A percentile compares a stretch with the other conserved stretches of the same genome.
These are phyloP conservation scores for Takashimella koratensis DNA, from an alignment of 1,284 basidiomycete genomes.

Conservation along the genomic window DNA sequence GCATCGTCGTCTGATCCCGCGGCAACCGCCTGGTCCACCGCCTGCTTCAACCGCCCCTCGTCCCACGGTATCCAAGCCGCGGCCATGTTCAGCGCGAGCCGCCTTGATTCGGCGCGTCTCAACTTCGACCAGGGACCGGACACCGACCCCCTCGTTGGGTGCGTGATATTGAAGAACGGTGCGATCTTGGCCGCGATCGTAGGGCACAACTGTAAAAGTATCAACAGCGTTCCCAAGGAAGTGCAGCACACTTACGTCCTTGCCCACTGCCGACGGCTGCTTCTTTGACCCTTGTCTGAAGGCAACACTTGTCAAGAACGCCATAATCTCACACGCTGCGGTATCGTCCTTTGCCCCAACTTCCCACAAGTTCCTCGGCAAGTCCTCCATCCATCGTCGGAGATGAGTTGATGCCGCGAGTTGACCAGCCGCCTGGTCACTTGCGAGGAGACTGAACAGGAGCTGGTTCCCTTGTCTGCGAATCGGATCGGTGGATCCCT, in stretches of 20 bases:
- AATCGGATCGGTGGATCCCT: neutral
- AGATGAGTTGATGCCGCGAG: slow-evolving; percentile 5
- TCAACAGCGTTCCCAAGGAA: slow-evolving; percentile 52
- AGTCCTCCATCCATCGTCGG: slow-evolving; percentile 54
- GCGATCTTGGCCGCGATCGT: slow-evolving; percentile 52
- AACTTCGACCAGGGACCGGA: slow-evolving; percentile 71
- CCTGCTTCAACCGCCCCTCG: slow-evolving; percentile 7
- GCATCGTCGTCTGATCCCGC: neutral
- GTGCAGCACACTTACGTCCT: slow-evolving; percentile 38
- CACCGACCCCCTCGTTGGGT: slow-evolving; percentile 64
- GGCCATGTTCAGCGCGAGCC: slow-evolving; percentile 56
- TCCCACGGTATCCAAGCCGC: slow-evolving; percentile 31
- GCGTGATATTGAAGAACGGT: slow-evolving; percentile 72
- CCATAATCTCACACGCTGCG: slow-evolving; percentile 10
- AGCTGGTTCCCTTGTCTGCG: neutral
- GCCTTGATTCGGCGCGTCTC: slow-evolving; percentile 44
- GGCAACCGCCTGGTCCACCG: slow-evolving; percentile 5
- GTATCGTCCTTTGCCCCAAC: slow-evolving; percentile 57
- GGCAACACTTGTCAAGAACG: neutral
- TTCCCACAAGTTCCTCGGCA: slow-evolving; percentile 81
- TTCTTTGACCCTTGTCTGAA: neutral
- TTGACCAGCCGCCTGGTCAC: neutral
- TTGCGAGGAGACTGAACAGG: neutral
- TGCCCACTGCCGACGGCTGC: neutral
- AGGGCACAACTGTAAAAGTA: slow-evolving; percentile 20